A percentile compares a stretch with the other conserved stretches of the same genome.
These are phyloP conservation scores for Microsporum canis DNA, from an alignment of 2,329 filamentous ascomycete genomes.

Conservation along the genomic window DNA sequence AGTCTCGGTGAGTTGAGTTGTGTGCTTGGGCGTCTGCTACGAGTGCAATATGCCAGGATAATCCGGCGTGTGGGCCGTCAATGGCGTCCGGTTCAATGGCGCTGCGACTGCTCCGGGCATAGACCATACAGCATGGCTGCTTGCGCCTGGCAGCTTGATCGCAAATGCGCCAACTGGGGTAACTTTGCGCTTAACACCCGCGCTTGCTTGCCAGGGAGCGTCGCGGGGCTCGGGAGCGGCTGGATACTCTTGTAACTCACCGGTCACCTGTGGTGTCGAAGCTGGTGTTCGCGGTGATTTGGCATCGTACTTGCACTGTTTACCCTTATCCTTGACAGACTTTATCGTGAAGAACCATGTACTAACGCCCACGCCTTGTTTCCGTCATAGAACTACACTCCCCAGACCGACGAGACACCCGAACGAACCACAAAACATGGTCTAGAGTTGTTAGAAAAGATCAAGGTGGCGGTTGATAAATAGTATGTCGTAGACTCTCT, in stretches of 20 bases:
- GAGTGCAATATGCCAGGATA: background rate
- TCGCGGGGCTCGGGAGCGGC: background rate
- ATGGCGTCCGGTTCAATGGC: background rate
- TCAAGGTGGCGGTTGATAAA: conserved; percentile 15
- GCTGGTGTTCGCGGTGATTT: background rate
- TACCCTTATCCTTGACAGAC: background rate
- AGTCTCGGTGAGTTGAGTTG: conserved; percentile 13
- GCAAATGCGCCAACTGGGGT: background rate
- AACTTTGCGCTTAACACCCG: background rate
- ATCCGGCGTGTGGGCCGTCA: background rate
- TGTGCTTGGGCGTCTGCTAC: background rate
- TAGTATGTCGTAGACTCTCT: conserved; percentile 8
- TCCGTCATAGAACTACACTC: conserved; percentile 17
- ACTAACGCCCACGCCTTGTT: background rate
- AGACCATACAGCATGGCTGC: background rate
- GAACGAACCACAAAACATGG: conserved; percentile 13
- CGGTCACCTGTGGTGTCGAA: background rate
- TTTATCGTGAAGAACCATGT: background rate
- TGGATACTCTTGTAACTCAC: conserved; percentile 5
- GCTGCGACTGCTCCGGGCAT: background rate
- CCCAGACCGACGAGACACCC: conserved; percentile 15
- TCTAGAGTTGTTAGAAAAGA: conserved; percentile 13
- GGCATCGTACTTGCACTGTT: background rate
- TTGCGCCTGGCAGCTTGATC: background rate
- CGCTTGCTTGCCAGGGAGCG: background rate